Base-by-base conservation (phyloP, 179 eudicot genomes). In the Silene coronaria region DNA sequence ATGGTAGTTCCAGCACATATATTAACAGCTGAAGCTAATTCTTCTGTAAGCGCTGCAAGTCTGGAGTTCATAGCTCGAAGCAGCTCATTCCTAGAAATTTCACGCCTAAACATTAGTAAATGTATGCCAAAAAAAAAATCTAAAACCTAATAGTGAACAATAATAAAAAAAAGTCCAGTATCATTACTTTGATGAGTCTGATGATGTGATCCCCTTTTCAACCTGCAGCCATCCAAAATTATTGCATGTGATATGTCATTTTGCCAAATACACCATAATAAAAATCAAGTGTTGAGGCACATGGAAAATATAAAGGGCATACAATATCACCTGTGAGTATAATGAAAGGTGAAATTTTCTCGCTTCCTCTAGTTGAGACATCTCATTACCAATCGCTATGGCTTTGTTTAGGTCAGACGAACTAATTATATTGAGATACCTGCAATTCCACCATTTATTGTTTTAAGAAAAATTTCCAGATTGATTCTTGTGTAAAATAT, bases 1-100 rank as follows among this genome's bases (percentile, higher is more conserved):
- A 84, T 71, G 48, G 80, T 71, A 38, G 86, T 69, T 75, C 89
- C 91, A 86, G 86, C 86, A 76, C 91, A 89, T 76, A 69, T 73
- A 81, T 85, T 85, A 77, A 91, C 83, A 73, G 90, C 82, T 76
- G 89, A 67, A 80, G 80, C 80, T 67, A 96, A 67, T 78, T 96
- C 97, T 74, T 79, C 91, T 48, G 84, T 79, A 66, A 96, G 78
- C 64, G 94, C 88, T 27, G 81, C 81, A 64, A 96, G 83, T 79
- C 99, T 88, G 75, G 92, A 85, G 80, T 91, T 92, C 86, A 96
- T 85, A 61, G 98, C 99, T 67, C 87, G 90, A 76, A 96, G 75
- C 75, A 96, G 82, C 82, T 91, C 99, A 80, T 96, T 88, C 90
- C 99, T 91, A 83, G 66, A 27, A 78, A 69, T 27, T 80, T n/a